Conservation (phyloP, 441 rosid genomes). For the Flueggea neowawraea region DNA sequence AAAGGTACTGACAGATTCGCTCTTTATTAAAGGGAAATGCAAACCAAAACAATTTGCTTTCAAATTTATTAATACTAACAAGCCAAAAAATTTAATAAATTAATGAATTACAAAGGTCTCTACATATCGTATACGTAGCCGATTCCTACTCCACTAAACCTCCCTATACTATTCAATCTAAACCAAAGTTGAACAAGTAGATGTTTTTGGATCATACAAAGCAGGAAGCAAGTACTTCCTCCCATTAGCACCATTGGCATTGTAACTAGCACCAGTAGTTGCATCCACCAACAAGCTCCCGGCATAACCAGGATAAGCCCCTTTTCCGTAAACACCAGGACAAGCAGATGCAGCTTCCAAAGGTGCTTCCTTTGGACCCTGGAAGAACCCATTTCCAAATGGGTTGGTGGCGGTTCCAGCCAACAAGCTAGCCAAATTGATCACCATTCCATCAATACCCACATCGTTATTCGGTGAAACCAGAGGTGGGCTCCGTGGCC, state of each 20-base stretch:
- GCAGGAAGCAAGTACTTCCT: constrained; percentile 59
- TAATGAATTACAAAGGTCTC: constrained; percentile 12
- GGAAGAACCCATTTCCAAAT: constrained; percentile 53
- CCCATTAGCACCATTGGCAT: constrained; percentile 47
- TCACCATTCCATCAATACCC: constrained; percentile 61
- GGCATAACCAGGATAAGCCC: constrained; percentile 59
- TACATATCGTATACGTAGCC: background rate
- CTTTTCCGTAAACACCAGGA: constrained; percentile 48
- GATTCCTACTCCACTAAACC: background rate
- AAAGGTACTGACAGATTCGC: no score
- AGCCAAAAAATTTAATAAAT: constrained; percentile 10
- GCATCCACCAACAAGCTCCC: constrained; percentile 44
- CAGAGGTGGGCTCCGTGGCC: constrained; percentile 50
- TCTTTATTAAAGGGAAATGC: background rate
- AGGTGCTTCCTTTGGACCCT: constrained; percentile 57
- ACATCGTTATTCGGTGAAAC: constrained; percentile 61
- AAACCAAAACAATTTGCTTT: constrained; percentile 13
- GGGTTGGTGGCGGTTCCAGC: constrained; percentile 73
- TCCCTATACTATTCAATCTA: background rate
- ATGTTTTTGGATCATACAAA: constrained; percentile 43
- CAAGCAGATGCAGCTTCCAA: constrained; percentile 63
- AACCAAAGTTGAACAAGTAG: constrained; percentile 35
- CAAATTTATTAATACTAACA: constrained; percentile 4
- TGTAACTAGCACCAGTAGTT: constrained; percentile 51
- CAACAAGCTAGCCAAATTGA: constrained; percentile 49